Base-by-base conservation (phyloP, 495 filamentous ascomycete genomes). In the Aspergillus steynii region DNA sequence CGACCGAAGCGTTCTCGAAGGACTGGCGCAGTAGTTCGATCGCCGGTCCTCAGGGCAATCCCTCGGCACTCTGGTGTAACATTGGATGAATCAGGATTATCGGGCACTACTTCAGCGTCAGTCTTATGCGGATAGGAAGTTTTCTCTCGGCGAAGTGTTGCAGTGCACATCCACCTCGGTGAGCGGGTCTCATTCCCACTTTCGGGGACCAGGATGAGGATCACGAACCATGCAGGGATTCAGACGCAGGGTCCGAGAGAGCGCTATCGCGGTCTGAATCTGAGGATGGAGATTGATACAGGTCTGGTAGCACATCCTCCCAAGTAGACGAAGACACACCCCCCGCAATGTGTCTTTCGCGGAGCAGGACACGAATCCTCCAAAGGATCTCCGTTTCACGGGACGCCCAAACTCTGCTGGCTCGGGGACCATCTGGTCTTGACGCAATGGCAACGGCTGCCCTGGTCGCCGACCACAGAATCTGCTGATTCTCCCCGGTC, bases 381-480 rank as follows among this genome's bases (percentile, higher is more conserved):
- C 20, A 20, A 20, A 3, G 37, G 9, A 42, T 8, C 9, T 42
- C 10, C 31, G 25, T 12, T 59, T 61, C 56, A 60, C 60, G 59
- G 62, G 59, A n/a, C 20, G 31, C 5, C 28, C 34, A 64, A 65
- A 67, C 53, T 64, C 62, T 64, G 55, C 8, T 28, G 4, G 53
- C 9, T 57, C 62, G 62, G 62, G 62, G 62, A 64, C 62, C 62
- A 63, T 64, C 42, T 28, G 32, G 25, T 28, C 26, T 50, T 45
- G 49, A 63, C 46, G 61, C 61, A 34, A 64, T 53, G 55, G 29
- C 32, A 15, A 62, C 26, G 29, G 20, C n/a, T 29, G 60, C 27
- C 2, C 10, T n/a, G 28, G 29, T 31, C 51, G 51, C 25, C 29
- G 51, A 31, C 29, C 51, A 27, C 51, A 27, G 51, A 25, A 29